Evolutionary conservation across 768 basidiomycete genomes (phyloP).

Genomic region (Lactarius hengduanensis): DNA sequence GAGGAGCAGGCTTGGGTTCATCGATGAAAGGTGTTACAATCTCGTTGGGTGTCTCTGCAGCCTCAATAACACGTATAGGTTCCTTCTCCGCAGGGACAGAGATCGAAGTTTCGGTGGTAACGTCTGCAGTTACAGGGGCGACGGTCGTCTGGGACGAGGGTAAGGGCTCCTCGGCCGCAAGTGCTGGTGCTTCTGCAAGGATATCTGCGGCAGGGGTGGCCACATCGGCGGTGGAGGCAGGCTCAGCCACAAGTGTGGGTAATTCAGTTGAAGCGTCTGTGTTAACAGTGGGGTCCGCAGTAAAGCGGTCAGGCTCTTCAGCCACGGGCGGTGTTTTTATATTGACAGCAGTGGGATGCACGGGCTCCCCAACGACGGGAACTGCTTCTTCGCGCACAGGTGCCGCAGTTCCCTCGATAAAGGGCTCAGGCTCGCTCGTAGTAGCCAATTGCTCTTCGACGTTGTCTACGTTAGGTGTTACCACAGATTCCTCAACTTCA

Average conservation of each 20-base stretch:
- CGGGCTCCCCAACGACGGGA: constrained; percentile 10
- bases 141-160: not conserved
- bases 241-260: not conserved
- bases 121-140: not conserved
- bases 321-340: not conserved
- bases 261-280: not conserved
- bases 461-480: not conserved
- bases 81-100: not conserved
- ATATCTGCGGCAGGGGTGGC: not conserved
- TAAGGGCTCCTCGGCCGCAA: not conserved
- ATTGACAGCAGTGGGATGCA: not conserved
- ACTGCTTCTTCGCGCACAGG: not conserved
- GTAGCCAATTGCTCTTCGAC: not conserved
- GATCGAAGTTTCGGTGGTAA: not conserved
- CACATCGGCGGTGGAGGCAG: not conserved
- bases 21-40: not conserved
- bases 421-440: constrained; percentile 6
- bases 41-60: not conserved
- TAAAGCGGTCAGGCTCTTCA: not conserved
- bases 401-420: not conserved
- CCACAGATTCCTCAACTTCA: not conserved
- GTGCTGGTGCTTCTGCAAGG: not conserved
- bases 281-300: not conserved
- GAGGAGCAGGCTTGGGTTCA: not conserved
- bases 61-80: not conserved